Conservation (phyloP, 1,284 basidiomycete species). For the Rhodotorula glutinis region DNA sequence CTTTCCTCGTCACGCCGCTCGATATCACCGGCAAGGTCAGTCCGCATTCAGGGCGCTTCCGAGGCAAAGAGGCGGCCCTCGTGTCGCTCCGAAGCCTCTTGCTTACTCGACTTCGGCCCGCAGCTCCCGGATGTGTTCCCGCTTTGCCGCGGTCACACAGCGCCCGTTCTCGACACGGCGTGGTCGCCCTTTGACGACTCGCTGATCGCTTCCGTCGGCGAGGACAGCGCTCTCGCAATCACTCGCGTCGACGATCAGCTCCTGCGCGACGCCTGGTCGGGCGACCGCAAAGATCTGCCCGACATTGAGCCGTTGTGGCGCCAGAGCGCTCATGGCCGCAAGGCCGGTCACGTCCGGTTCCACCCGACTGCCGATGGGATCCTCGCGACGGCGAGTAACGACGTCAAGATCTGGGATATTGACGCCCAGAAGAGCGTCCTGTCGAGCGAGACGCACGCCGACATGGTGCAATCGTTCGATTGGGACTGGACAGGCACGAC, state of each 20-base stretch:
- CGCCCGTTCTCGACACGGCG: slow-evolving; percentile 76
- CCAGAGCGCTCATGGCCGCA: slow-evolving; percentile 59
- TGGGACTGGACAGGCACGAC: slow-evolving; percentile 81
- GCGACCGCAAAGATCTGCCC: slow-evolving; percentile 72
- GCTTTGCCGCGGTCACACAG: slow-evolving; percentile 71
- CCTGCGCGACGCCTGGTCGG: slow-evolving; percentile 78
- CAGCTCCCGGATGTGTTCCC: slow-evolving; percentile 92
- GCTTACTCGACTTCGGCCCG: slow-evolving; percentile 40
- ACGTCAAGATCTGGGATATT: slow-evolving; percentile 92
- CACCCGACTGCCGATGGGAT: slow-evolving; percentile 88
- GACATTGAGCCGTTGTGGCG: slow-evolving; percentile 72
- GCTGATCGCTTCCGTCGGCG: slow-evolving; percentile 82
- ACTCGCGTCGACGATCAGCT: slow-evolving; percentile 71
- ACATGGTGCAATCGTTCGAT: slow-evolving; percentile 80
- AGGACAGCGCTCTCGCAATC: slow-evolving; percentile 88
- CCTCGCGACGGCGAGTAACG: slow-evolving; percentile 80
- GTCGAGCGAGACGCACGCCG: slow-evolving; percentile 71
- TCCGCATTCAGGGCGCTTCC: slow-evolving; percentile 51
- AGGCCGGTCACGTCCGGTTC: slow-evolving; percentile 91
- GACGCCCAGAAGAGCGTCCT: slow-evolving; percentile 63
- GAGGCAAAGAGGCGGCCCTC: background rate
- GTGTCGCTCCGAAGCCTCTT: too few relatives aligned
- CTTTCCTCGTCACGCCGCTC: slow-evolving; percentile 85
- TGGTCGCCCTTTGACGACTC: slow-evolving; percentile 94
- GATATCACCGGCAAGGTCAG: slow-evolving; percentile 47